A percentile compares a stretch with the other conserved stretches of the same genome.
phyloP scores from a whole-genome alignment of 768 basidiomycete species.

The Tylopilus plumbeoviolaceoides region DNA sequence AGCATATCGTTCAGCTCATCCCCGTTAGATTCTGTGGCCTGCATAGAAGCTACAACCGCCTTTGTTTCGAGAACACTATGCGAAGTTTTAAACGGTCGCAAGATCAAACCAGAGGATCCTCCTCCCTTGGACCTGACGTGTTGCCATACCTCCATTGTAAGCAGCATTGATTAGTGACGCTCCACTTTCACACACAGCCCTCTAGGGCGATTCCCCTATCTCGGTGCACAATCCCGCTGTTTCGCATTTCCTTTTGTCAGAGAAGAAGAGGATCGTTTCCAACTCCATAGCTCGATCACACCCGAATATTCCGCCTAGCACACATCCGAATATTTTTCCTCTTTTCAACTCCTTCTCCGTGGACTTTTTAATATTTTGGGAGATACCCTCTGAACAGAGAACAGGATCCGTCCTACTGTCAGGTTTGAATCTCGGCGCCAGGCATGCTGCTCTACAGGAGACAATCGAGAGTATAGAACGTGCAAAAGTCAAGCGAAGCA shows the following conservation, averaged over 20 bases:
- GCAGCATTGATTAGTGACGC: not conserved
- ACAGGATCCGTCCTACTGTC: constrained; percentile 58
- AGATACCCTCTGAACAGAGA: constrained; percentile 54
- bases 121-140: constrained; percentile 54
- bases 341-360: constrained; percentile 70
- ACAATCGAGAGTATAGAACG: constrained; percentile 57
- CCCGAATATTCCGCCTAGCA: constrained; percentile 52
- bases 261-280: constrained; percentile 42
- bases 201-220: constrained; percentile 12
- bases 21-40: constrained; percentile 35
- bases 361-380: constrained; percentile 77
- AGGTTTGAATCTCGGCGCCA: constrained; percentile 61
- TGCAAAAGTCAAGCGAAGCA: constrained; percentile 69
- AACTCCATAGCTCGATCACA: constrained; percentile 38
- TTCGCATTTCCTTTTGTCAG: constrained; percentile 46
- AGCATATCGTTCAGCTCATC: constrained; percentile 41
- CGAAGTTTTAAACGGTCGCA: constrained; percentile 46
- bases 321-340: constrained; percentile 66
- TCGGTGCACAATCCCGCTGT: constrained; percentile 22
- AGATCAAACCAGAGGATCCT: constrained; percentile 39
- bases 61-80: constrained; percentile 53
- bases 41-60: constrained; percentile 39
- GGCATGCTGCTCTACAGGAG: constrained; percentile 60
- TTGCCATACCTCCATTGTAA: constrained; percentile 45
- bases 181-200: constrained; percentile 1